Evolutionary conservation across 2,329 filamentous ascomycete species (phyloP), one percentile per base, ranked within the genome.

Genomic region (Colletotrichum orbiculare): DNA sequence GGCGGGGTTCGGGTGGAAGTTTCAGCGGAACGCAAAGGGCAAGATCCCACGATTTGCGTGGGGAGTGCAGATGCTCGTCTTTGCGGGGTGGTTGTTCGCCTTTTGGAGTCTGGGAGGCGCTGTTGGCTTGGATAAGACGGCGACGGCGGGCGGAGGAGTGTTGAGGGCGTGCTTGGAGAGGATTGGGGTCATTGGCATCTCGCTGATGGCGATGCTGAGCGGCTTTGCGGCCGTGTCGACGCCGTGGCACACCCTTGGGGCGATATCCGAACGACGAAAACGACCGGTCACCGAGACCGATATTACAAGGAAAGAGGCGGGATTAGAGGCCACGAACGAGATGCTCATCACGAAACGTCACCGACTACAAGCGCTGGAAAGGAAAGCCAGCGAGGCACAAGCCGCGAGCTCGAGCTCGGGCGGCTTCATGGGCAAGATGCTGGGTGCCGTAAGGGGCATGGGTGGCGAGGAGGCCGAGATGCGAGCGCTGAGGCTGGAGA

Each of bases 141-240:
- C 39, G 25, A 66, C 63, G 2, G 63, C 58, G 17, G 63, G 63
- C 9, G 47, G 63, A 9, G 74, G 75, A 1, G 71, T 87, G 53
- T 81, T 81, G 13, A 78, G 83, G 47, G 87, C 83, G 8, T 89
- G 87, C 68, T 78, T 90, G 41, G 87, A 89, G 74, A 79, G 93
- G 48, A 89, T 97, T 34, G 93, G 93, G 11, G 90, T 97, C 45
- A 93, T 96, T 67, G 93, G 93, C 4, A 93, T 96, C 60, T 89
- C 91, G 52, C 79, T 96, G 57, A 96, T 97, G 92, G 93, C 93
- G 13, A 84, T 94, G 12, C 81, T 97, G n/a, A 93, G 93, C 7
- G 93, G 93, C 0, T 97, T 96, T 72, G 93, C 93, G 6, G 92
- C 92, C n/a, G 91, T 96, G 39, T 94, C 91, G 33, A 91, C 91